Evolutionary conservation across 2,329 filamentous ascomycete genomes (phyloP), one percentile per base, ranked within the genome.

Genomic region (Fusarium sp.): DNA sequence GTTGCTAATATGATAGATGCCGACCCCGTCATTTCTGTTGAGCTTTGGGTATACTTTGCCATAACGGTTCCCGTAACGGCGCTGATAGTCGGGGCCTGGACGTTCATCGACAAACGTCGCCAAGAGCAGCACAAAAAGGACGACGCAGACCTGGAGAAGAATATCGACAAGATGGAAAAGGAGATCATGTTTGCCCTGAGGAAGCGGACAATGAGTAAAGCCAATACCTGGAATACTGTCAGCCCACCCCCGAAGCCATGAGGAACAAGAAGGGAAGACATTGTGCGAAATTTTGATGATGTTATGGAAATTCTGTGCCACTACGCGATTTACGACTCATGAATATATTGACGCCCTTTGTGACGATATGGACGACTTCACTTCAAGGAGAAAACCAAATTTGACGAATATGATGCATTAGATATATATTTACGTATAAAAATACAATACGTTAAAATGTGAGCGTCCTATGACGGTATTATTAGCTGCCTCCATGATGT

Each of bases 21-120:
- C 9, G 78, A 81, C 24, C 81, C 84, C 9, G 79, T 83, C 53
- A 86, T 91, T 22, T 87, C 86, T 16, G 78, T 82, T 24, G 80
- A 85, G 55, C 82, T 91, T 31, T 91, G 90, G 89, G 85, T 91
- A 59, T 91, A 91, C 81, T 91, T 91, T 72, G 88, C 82, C 68
- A 85, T 91, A 60, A 89, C 89, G 6, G 79, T 91, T 16, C 90
- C 90, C 7, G 73, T 91, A 58, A 91, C 90, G 1, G 76, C 86
- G 5, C 33, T 83, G 55, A 88, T 91, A 69, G 86, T 91, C 30
- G 80, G 81, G 6, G 77, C 82, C n/a, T 91, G 89, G 88, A 83
- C 86, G 75, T 82, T 83, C 70, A 87, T 88, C 76, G 88, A 90
- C 75, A 81, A 79, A 44, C 81, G 82, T 30, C 86, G 88, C 55